Base-by-base conservation (phyloP, 495 filamentous ascomycete species). In the Podospora anserina region DNA sequence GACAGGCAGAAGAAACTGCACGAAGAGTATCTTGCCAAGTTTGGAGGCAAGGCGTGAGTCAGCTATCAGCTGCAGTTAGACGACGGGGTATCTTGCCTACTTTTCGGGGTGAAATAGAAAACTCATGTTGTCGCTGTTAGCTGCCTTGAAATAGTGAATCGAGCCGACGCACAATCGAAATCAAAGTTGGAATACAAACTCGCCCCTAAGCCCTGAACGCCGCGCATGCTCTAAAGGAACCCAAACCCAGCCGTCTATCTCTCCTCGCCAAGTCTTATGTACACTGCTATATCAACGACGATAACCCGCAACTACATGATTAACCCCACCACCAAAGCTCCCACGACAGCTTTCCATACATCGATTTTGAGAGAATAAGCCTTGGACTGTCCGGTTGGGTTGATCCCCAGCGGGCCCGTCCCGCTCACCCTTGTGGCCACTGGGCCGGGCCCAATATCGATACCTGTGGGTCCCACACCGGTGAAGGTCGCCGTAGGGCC, bases 1-100 rank as follows among this genome's bases (percentile, higher is more conserved):
- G 92, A 96, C 75, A 88, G 82, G 77, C 95, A 97, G 83, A 96
- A 91, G 85, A 96, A 92, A 85, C 72, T 86, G 66, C 91, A 97
- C 76, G 91, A 96, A 32, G 81, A 85, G 70, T 82, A 77, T 54
- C 70, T 74, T 1, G 66, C 30, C 23, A 78, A 76, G 66, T 75
- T 75, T 58, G 72, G 72, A 5, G 57, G 65, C 56, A 64, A 39
- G 4, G 66, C 57, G 5, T 64, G 61, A 64, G 5, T 11, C 2
- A 49, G 9, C 15, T 11, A 2, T 6, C 2, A 49, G 9, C 5
- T 49, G 6, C 15, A 49, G 9, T 49, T 16, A 49, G 39, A 5
- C 39, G 39, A 5, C 39, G 18, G 18, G 30, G 30, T 32, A 32
- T 32, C 30, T 32, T 32, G 1, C 30, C 4, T 32, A 4, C 30